Base-by-base conservation (phyloP, 495 filamentous ascomycete species). In the Antarctomyces pellizariae region DNA sequence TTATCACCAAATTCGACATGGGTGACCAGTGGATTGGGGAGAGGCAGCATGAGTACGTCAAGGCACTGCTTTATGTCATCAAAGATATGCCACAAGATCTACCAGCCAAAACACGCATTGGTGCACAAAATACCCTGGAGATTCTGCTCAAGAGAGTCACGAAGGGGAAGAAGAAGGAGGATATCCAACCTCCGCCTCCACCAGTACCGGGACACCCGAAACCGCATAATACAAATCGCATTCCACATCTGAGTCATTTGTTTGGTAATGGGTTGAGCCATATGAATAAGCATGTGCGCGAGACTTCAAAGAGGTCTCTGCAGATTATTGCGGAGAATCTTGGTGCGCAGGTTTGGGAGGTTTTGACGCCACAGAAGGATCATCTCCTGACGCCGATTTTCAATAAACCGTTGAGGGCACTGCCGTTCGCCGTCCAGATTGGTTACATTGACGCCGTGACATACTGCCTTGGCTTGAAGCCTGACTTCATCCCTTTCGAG, bases 391-490 rank as follows among this genome's bases (percentile, higher is more conserved):
- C 62, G 33, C 74, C 80, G 0, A 91, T 99, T 27, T 99, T 80
- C 54, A 74, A 72, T 39, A 99, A 99, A 49, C 89, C 89, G 15
- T 47, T 99, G 13, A 63, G 89, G 26, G 89, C 89, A 2, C 49
- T 99, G 28, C 83, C 84, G 1, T 93, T 93, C 42, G 57, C 74
- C 3, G 76, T 71, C 2, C 89, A 99, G 46, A 95, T 99, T 41
- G 89, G 86, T 6, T 95, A 84, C 44, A 90, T 99, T 36, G 86
- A 95, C 46, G 89, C 83, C 4, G 80, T 99, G 36, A 86, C 77
- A 0, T 95, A 82, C 46, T 89, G 79, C 46, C 59, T 99, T 48
- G 66, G 71, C 14, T 54, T 95, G 15, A 76, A 84, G 36, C 66
- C 73, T 22, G 72, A 82, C 29, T 79, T 93, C 28, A 61, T 95